Percentiles rank a stretch among this genome's conserved stretches.
Conservation (phyloP, 176 grass and related monocot species). For the Oryza longistaminata region DNA sequence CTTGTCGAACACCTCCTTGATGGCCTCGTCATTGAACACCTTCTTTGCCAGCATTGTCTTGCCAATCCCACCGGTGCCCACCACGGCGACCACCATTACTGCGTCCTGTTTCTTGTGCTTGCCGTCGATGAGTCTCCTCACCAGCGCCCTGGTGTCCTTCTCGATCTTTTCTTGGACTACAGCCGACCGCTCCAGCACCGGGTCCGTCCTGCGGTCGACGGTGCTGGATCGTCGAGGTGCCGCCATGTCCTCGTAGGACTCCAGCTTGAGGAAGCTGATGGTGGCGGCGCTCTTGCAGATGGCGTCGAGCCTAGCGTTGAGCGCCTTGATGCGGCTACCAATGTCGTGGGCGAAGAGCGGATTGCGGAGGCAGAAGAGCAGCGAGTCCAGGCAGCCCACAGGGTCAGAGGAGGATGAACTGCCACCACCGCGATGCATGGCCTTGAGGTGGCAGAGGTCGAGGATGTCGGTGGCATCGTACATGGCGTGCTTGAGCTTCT, state of each 20-base stretch:
- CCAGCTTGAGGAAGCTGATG: conserved; percentile 15
- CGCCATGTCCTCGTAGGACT: neutral
- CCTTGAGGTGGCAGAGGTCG: conserved; percentile 28
- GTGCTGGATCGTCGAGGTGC: too few species aligned
- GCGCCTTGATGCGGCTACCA: neutral
- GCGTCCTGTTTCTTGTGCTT: too few species aligned
- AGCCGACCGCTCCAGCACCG: neutral
- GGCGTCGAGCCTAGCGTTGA: neutral
- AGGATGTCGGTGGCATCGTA: neutral
- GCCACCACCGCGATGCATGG: neutral
- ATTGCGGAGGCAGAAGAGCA: neutral
- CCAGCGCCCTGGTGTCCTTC: conserved; percentile 6
- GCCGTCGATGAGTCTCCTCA: neutral
- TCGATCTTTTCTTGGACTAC: conserved; percentile 25
- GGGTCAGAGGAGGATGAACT: neutral
- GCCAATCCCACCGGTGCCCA: conserved; percentile 37
- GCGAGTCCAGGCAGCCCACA: neutral
- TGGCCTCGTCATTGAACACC: conserved; percentile 6
- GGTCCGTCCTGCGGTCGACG: neutral
- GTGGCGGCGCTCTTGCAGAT: neutral
- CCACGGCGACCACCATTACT: conserved; percentile 4
- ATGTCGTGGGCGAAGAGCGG: conserved; percentile 1
- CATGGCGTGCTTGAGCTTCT: conserved; percentile 2
- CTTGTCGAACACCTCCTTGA: neutral
- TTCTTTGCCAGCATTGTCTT: conserved; percentile 52